Conservation (phyloP, 345 rosid genomes). For the Eutrema heterophyllum region DNA sequence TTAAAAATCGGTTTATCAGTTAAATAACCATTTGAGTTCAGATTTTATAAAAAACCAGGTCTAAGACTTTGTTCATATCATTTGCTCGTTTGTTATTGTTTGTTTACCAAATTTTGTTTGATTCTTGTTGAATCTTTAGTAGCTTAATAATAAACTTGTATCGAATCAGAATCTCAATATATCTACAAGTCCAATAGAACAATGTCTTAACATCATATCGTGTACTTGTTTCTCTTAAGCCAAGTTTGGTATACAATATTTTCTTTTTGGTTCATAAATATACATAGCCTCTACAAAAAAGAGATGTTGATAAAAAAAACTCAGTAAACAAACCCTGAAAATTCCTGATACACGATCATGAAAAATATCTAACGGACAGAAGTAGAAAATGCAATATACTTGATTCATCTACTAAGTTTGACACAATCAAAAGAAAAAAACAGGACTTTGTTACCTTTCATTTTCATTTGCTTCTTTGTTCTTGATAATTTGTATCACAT, state of each 20-base stretch:
- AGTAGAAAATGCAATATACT: not conserved
- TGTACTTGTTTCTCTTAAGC: not conserved
- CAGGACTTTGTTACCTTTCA: not conserved
- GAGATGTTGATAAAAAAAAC: not conserved
- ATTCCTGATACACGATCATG: not conserved
- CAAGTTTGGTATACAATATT: not conserved
- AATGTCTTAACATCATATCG: not conserved
- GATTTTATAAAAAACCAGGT: not conserved
- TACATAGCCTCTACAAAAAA: not conserved
- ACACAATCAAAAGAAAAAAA: not conserved
- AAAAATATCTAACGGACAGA: not conserved
- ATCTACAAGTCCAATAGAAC: not conserved
- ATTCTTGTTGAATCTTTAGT: conserved; percentile 17
- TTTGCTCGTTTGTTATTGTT: not conserved
- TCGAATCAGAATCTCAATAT: conserved; percentile 7
- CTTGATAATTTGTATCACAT: conserved; percentile 2
- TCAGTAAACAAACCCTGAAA: not conserved
- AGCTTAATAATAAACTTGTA: not conserved
- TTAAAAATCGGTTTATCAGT: not conserved
- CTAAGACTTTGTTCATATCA: not conserved
- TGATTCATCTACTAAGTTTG: not conserved
- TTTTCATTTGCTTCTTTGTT: conserved; percentile 3
- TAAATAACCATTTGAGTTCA: not conserved
- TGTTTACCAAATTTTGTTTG: conserved; percentile 21
- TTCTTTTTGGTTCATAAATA: not conserved